Percentiles rank a stretch among this genome's conserved stretches.
Conservation (phyloP, 2,329 filamentous ascomycete genomes). For the Karstenula rhodostoma region DNA sequence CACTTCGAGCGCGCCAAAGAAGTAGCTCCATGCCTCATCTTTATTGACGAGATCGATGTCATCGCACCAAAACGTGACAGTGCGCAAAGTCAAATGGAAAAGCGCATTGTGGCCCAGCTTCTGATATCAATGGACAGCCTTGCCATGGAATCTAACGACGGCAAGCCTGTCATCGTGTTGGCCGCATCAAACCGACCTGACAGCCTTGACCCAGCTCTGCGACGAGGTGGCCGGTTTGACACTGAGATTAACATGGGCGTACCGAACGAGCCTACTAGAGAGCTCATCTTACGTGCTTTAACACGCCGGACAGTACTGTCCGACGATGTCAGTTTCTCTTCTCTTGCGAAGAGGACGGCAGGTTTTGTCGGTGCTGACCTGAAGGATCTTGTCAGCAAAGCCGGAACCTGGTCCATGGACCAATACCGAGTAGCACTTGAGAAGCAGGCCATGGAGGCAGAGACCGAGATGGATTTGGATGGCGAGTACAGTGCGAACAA, state of each 20-base stretch:
- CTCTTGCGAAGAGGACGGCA: slow-evolving; percentile 83
- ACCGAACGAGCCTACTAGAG: slow-evolving; percentile 79
- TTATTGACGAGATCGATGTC: slow-evolving; percentile 91
- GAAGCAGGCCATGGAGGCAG: slow-evolving; percentile 43
- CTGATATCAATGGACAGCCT: slow-evolving; percentile 85
- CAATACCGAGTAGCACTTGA: slow-evolving; percentile 64
- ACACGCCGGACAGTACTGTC: slow-evolving; percentile 71
- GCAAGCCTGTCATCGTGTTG: slow-evolving; percentile 84
- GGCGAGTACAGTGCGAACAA: slow-evolving; percentile 24
- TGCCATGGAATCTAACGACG: slow-evolving; percentile 72
- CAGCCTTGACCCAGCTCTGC: slow-evolving; percentile 80
- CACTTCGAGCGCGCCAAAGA: slow-evolving; percentile 88
- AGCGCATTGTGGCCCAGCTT: slow-evolving; percentile 83
- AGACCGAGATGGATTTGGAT: slow-evolving; percentile 63
- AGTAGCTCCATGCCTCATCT: slow-evolving; percentile 86
- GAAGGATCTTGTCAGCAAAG: slow-evolving; percentile 72
- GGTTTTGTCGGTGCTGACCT: slow-evolving; percentile 95
- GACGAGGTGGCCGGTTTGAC: slow-evolving; percentile 79
- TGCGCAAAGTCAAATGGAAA: slow-evolving; percentile 87
- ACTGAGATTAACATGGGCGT: slow-evolving; percentile 88
- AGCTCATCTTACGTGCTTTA: slow-evolving; percentile 78
- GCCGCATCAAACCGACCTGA: slow-evolving; percentile 91
- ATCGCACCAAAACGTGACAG: slow-evolving; percentile 88
- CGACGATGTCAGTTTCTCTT: slow-evolving; percentile 74
- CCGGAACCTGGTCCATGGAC: slow-evolving; percentile 70